Evolutionary conservation across 176 grass and related monocot genomes (phyloP), one percentile per base, ranked within the genome.

Genomic region (Phyllostachys edulis): DNA sequence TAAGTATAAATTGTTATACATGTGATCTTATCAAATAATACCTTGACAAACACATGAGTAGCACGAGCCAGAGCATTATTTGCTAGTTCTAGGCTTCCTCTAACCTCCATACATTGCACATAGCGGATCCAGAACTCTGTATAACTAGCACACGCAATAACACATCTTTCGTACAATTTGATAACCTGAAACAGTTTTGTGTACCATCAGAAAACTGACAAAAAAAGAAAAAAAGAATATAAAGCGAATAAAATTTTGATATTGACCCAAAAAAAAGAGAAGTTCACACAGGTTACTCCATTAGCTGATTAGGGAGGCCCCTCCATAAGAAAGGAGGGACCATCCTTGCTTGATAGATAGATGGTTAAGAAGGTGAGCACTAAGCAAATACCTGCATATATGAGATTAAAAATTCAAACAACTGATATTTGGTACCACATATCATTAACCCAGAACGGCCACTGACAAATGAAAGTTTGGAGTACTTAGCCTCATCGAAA

Each of bases 351-450:
- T 75, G 93, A 95, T 91, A 98, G 87, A 99, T 91, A 93, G 91
- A 94, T 98, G 90, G 87, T 96, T 99, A 99, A 92, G 88, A 92
- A 90, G 93, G 80, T 92, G 94, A 99, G 93, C 90, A 95, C 87
- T 94, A 94, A 96, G 93, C 93, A 99, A 95, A 96, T 87, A 99
- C 96, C 93, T 99, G 96, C 96, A 99, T 99, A 89, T 99, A 96
- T 94, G 93, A 99, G 91, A 99, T 99, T 92, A 87, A 86, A 93
- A 88, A 90, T 95, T 96, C 88, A 90, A 93, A 95, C 70, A 86
- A 84, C 45, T 80, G 80, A 87, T 89, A 91, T 93, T 89, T 91
- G 57, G 69, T 88, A 96, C 80, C 82, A 91, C 81, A 83, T 91
- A 89, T 92, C 77, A 91, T 92, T 81, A 97, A 97, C 95, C 95